Evolutionary conservation across 2,329 filamentous ascomycete genomes (phyloP), one percentile per base, ranked within the genome.

Genomic region (Aspergillus brasiliensis): DNA sequence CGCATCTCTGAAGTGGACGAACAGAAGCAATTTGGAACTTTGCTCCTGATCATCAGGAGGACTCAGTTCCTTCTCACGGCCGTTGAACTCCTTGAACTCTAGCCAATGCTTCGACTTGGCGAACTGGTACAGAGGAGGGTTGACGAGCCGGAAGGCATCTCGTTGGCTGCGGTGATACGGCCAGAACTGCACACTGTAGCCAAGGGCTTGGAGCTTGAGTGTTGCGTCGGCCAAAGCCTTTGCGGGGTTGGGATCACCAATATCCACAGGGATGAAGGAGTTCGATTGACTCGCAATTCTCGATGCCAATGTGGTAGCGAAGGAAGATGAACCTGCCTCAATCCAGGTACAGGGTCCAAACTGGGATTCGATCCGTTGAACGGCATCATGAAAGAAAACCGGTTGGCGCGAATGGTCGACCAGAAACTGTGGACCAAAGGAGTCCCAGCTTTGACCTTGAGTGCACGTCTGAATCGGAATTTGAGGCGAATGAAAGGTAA

Each of bases 121-220:
- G 17, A 56, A 56, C 13, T 40, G 44, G 25, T 49, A 56, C 3
- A 44, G 54, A n/a, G 54, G 54, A 15, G 49, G 28, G 25, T 40
- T 56, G 3, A 56, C 8, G 17, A 13, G 17, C 8, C 10, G 34
- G 11, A n/a, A 40, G 21, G 47, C 15, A 17, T 15, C 34, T 27
- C 15, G 17, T 47, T 49, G 44, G 15, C 25, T 40, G 17, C 15
- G 28, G 8, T 56, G 54, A 25, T 49, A 56, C 3, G 44, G 5
- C 54, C 54, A 56, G 21, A 25, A 49, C 13, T 56, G 54, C 8
- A 49, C 54, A 8, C 6, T 47, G 13, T 28, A 17, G 3, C 40
- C 27, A 11, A 21, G 6, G 4, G 23, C n/a, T 28, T 21, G 47
- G 2, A 54, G 34, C 11, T 27, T 17, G 19, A 21, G 25, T 6